phyloP scores from a whole-genome alignment of 345 rosid genomes.

The Lenwebbia sp. region DNA sequence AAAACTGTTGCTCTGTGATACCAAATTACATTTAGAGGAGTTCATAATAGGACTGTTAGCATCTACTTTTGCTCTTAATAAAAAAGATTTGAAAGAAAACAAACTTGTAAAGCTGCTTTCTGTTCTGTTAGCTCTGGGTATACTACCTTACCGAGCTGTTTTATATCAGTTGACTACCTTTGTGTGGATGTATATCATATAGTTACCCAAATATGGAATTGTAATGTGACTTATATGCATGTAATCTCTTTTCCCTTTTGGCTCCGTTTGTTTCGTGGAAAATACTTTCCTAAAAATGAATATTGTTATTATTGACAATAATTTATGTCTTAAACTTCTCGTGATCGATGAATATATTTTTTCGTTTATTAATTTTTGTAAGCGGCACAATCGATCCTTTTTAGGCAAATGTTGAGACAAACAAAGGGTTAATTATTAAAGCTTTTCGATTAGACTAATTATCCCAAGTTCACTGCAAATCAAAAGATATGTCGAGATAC shows the following conservation, averaged over 20 bases:
- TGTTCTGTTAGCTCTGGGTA: neutral
- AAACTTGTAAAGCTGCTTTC: neutral
- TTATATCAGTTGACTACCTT: neutral
- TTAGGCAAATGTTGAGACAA: too few relatives aligned
- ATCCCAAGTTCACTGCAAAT: neutral
- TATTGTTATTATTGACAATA: too few relatives aligned
- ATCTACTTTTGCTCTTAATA: neutral
- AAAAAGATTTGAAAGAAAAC: neutral
- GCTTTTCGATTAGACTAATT: neutral
- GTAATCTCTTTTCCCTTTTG: too few relatives aligned
- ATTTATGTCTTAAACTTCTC: too few relatives aligned
- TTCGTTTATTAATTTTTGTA: too few relatives aligned
- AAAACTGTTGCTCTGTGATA: neutral
- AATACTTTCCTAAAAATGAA: too few relatives aligned
- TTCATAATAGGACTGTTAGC: neutral
- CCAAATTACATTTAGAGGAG: neutral
- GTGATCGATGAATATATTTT: too few relatives aligned
- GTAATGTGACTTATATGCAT: neutral
- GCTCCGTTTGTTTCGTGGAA: too few relatives aligned
- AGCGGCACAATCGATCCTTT: too few relatives aligned
- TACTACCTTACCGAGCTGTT: neutral
- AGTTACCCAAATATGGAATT: neutral
- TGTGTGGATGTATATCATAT: neutral
- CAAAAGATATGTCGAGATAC: neutral
- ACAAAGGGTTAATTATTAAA: too few relatives aligned